Conservation (phyloP, 148 eudicot genomes). For the Rhododendron mucronatum region DNA sequence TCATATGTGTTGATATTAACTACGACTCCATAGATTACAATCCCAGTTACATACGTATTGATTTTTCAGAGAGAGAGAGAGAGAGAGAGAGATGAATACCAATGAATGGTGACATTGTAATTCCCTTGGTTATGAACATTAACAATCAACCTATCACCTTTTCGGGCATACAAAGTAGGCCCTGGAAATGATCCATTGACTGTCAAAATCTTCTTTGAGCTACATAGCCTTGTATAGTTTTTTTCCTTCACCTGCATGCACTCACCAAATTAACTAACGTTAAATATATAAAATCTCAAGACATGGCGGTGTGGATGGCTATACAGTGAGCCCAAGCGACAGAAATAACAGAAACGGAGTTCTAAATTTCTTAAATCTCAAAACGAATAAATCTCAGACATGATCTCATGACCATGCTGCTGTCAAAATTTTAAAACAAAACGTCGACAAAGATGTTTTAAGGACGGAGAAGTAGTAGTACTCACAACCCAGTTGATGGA, state of each 20-base stretch:
- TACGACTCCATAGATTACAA: too few species aligned
- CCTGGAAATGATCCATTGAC: constrained; percentile 6
- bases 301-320: background rate
- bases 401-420: background rate
- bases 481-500: background rate
- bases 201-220: constrained; percentile 5
- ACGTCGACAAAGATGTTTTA: too few species aligned
- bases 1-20: too few species aligned
- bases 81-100: constrained; percentile 11
- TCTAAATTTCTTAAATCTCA: background rate
- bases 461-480: background rate
- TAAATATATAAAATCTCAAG: background rate
- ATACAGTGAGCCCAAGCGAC: background rate
- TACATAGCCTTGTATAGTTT: background rate
- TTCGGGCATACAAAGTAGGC: background rate
- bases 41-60: too few species aligned
- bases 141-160: background rate
- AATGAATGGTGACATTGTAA: constrained; percentile 2
- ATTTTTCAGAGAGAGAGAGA: background rate
- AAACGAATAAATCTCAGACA: too few species aligned
- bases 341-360: background rate
- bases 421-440: background rate
- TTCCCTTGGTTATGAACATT: background rate
- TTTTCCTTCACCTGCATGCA: constrained; percentile 2
- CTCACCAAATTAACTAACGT: background rate